Conservation (phyloP, 2,329 filamentous ascomycete genomes). For the Colletotrichum sansevieriae region DNA sequence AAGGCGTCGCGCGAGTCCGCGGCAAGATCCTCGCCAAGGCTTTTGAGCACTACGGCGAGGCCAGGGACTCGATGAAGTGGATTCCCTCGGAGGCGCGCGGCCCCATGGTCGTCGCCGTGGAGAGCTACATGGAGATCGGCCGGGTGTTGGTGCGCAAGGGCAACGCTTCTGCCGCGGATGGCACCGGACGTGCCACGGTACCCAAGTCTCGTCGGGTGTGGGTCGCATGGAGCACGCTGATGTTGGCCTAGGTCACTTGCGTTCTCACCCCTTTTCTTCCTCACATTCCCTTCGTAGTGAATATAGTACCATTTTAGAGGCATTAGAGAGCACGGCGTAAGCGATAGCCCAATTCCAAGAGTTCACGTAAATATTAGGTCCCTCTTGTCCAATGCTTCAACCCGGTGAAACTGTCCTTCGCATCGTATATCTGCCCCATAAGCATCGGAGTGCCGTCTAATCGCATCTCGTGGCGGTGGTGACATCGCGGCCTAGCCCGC, state of each 20-base stretch:
- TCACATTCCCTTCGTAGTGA: not conserved
- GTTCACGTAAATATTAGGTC: not conserved
- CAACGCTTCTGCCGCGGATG: constrained; percentile 24
- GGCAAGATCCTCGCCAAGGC: constrained; percentile 69
- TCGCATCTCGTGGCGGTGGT: constrained; percentile 5
- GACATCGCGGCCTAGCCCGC: constrained; percentile 27
- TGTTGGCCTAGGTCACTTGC: constrained; percentile 15
- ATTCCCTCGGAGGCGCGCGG: constrained; percentile 72
- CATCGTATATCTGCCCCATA: not conserved
- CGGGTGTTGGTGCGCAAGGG: constrained; percentile 61
- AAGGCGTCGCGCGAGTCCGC: constrained; percentile 63
- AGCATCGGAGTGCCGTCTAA: not conserved
- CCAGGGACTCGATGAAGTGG: constrained; percentile 68
- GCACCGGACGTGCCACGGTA: constrained; percentile 56
- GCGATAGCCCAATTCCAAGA: constrained; percentile 7
- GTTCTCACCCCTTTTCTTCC: constrained; percentile 41
- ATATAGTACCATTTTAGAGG: constrained; percentile 18
- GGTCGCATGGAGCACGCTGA: constrained; percentile 70
- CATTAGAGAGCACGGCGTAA: constrained; percentile 30
- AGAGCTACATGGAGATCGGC: constrained; percentile 83
- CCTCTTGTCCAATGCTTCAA: not conserved
- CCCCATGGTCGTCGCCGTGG: constrained; percentile 76
- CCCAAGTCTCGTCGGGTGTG: constrained; percentile 60
- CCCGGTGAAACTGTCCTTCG: not conserved
- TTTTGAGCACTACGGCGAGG: constrained; percentile 69